Base-by-base conservation (phyloP, 108 stramenopile genomes). In the Phaeodactylum tricornutum region DNA sequence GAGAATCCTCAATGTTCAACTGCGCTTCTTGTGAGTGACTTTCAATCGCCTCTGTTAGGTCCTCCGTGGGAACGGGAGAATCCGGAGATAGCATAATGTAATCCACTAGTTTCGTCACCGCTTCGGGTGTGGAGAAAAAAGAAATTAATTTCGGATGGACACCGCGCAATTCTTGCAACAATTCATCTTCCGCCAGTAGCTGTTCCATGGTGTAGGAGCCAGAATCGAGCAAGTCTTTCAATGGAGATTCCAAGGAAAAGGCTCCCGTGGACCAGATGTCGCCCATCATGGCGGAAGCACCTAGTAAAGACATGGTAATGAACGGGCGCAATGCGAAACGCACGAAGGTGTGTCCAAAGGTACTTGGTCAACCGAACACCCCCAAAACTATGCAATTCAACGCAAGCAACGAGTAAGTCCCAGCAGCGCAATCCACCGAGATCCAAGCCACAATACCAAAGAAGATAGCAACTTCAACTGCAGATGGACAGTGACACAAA, bases 81-180 rank as follows among this genome's bases (percentile, higher is more conserved):
- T 51, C 53, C 21, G 61, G 51, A n/a, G n/a, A n/a, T 5, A 53
- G 40, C 28, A 76, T 64, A 19, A 85, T 48, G 56, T 82, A 89
- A 31, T 59, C 41, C 19, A 97, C 62, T 51, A 97, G 63, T 11
- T 75, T 74, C 15, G 83, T 71, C 11, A 95, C 76, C 6, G 72
- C 61, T 19, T 79, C 76, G 31, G 65, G 71, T 25, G 69, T 54
- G n/a, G 72, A 56, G 36, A 97, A 91, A 65, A 81, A 95, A 23
- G 84, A 72, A 41, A 94, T 74, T 38, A 97, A 59, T 25, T 79
- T 67, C 7, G 81, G 74, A 62, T 95, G 84, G 26, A 86, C 55
- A 24, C 87, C 78, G 23, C 94, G 75, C 23, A 95, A 58, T 56
- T 97, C 96, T 50, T 97, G 96, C 25, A 97, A 55, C 26, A 97